These are phyloP conservation scores for Echites panduratus DNA, from an alignment of 257 asterid species.

Conservation along the genomic window DNA sequence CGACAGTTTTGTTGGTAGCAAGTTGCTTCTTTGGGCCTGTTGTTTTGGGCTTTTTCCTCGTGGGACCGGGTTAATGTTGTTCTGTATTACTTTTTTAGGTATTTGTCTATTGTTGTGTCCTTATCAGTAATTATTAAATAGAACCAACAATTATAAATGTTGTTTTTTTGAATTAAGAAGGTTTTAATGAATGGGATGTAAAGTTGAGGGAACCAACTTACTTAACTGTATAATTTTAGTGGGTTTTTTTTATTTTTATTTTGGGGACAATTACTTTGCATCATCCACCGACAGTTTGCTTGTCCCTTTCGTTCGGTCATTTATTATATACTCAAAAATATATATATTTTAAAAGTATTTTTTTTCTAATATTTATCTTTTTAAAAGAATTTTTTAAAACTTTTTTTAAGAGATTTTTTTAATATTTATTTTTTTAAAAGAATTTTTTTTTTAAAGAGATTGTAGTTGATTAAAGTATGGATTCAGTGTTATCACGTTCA, in stretches of 20 bases:
- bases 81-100: constrained; percentile 20
- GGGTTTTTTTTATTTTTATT: too few species aligned
- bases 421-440: too few species aligned
- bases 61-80: background rate
- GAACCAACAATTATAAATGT: constrained; percentile 4
- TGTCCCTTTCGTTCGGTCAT: background rate
- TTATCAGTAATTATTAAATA: constrained; percentile 18
- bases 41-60: constrained; percentile 20
- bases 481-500: too few species aligned
- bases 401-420: too few species aligned
- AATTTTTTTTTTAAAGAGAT: too few species aligned
- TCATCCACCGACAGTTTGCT: background rate
- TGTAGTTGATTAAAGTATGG: too few species aligned
- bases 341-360: too few species aligned
- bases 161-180: background rate
- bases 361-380: too few species aligned
- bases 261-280: background rate
- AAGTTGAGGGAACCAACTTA: too few species aligned
- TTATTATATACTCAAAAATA: too few species aligned
- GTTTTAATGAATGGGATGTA: background rate
- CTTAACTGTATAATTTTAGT: too few species aligned
- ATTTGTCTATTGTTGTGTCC: constrained; percentile 11
- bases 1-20: constrained; percentile 35
- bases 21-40: constrained; percentile 17
- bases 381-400: too few species aligned